Evolutionary conservation across 371 early-diverging fungal genomes (phyloP), one percentile per base, ranked within the genome.

Genomic region (Mucor sp.): DNA sequence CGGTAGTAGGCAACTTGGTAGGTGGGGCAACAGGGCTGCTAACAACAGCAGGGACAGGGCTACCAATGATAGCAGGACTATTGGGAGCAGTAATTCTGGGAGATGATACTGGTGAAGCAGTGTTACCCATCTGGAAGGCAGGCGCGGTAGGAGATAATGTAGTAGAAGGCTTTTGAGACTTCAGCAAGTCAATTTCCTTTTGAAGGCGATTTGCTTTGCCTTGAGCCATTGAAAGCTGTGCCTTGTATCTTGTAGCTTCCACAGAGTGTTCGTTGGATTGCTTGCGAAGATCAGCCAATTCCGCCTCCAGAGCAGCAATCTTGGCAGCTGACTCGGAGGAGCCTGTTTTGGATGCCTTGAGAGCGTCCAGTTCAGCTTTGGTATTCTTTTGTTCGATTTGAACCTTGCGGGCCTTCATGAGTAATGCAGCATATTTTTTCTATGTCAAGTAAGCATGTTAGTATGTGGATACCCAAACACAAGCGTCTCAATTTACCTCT

Each of bases 191-290:
- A 15, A 63, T 17, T 37, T 73, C 66, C 23, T 57, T 66, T 43
- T 73, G 69, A 2, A 73, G 59, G 44, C 66, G 62, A n/a, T 48
- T 63, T 17, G 17, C 44, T 48, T 63, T 73, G 39, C 66, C 66
- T 43, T 59, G 48, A 23, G 56, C 43, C 73, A 73, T 73, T 0
- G 73, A 73, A 6, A 55, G 56, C 61, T 69, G 69, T 14, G 66
- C 73, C 19, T 69, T 68, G 11, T 55, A 62, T 35, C 73, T 30
- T 5, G 58, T 63, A 3, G 66, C 25, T 58, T 68, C 69, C 30
- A 73, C 56, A 14, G 39, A 55, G 5, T 55, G 35, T 0, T 66
- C 71, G 9, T 15, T 30, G 6, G 50, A 21, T 11, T 47, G 19
- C 8, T 66, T 70, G 11, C 44, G 57, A 8, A 60, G 28, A 19